Evolutionary conservation across 2,329 filamentous ascomycete species (phyloP).

Genomic region (Alternaria sp.): DNA sequence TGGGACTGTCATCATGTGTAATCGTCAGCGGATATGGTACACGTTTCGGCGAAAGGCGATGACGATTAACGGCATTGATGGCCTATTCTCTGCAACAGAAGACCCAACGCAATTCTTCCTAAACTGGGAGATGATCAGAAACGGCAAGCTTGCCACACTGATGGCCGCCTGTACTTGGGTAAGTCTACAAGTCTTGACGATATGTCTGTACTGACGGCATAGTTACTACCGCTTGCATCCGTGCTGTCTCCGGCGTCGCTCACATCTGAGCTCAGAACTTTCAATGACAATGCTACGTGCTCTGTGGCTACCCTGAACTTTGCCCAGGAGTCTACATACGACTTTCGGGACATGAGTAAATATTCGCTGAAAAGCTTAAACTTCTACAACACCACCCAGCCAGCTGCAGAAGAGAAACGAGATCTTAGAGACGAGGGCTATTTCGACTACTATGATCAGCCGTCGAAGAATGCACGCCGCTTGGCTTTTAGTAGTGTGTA

Average conservation of each 20-base stretch:
- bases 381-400: slow-evolving; percentile 50
- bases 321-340: slow-evolving; percentile 38
- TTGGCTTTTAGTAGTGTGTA: slow-evolving; percentile 46
- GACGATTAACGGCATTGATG: slow-evolving; percentile 51
- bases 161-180: slow-evolving; percentile 49
- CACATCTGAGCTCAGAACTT: slow-evolving; percentile 40
- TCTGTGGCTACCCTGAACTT: slow-evolving; percentile 46
- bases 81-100: slow-evolving; percentile 48
- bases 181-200: background rate
- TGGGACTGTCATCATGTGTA: slow-evolving; percentile 43
- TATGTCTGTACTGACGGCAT: slow-evolving; percentile 13
- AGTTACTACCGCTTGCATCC: slow-evolving; percentile 51
- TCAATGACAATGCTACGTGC: slow-evolving; percentile 30
- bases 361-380: slow-evolving; percentile 35
- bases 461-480: slow-evolving; percentile 45
- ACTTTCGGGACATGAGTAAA: slow-evolving; percentile 40
- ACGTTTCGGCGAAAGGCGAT: slow-evolving; percentile 49
- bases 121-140: slow-evolving; percentile 48
- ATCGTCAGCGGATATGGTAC: slow-evolving; percentile 51
- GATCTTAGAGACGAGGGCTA: slow-evolving; percentile 19
- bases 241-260: slow-evolving; percentile 49
- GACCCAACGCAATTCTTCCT: slow-evolving; percentile 46
- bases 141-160: slow-evolving; percentile 48
- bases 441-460: slow-evolving; percentile 52
- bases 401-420: slow-evolving; percentile 18